Evolutionary conservation across 2,329 filamentous ascomycete genomes (phyloP), one percentile per base, ranked within the genome.

Genomic region (Zymoseptoria ardabiliae): DNA sequence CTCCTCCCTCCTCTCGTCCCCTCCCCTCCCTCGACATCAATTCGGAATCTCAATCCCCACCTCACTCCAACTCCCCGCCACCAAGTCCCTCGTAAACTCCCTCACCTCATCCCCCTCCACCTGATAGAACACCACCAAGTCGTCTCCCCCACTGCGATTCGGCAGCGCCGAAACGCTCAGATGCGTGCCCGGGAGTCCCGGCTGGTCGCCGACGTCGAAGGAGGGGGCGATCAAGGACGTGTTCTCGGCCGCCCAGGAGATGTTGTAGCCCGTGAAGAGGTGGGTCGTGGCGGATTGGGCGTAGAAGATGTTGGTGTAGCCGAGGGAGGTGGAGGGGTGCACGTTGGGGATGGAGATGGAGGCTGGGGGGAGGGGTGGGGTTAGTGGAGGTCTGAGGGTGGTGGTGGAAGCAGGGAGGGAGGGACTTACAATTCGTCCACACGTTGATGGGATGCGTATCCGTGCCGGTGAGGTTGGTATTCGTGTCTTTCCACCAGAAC

Each of bases 401-500:
- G n/a, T n/a, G n/a, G n/a, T n/a, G n/a, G n/a, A n/a, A n/a, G n/a
- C 4, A 41, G 10, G 9, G 54, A 30, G 13, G 13, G 8, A 6
- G 8, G 20, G n/a, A 59, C 67, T 64, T 50, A 68, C 65, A 59
- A 19, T 71, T 69, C 6, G 65, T 67, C 74, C 75, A 78, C 2
- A 65, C 60, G 45, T 77, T 77, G 64, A 77, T 73, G 0, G 74
- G 76, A 54, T 78, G 76, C 0, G 58, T 41, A 4, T 67, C 63
- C 0, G 68, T 71, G 3, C 68, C 66, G 0, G 62, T 61, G 2
- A 66, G 54, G 4, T 66, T 75, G 5, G 65, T 70, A 59, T 77
- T 73, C 2, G 73, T 74, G 57, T 79, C 76, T 63, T 74, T 77
- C 77, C 77, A 79, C 64, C 70, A 77, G 30, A 78, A 69, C 54